These are phyloP conservation scores for Malassezia yamatoensis DNA, from an alignment of 1,284 basidiomycete genomes.

Conservation along the genomic window DNA sequence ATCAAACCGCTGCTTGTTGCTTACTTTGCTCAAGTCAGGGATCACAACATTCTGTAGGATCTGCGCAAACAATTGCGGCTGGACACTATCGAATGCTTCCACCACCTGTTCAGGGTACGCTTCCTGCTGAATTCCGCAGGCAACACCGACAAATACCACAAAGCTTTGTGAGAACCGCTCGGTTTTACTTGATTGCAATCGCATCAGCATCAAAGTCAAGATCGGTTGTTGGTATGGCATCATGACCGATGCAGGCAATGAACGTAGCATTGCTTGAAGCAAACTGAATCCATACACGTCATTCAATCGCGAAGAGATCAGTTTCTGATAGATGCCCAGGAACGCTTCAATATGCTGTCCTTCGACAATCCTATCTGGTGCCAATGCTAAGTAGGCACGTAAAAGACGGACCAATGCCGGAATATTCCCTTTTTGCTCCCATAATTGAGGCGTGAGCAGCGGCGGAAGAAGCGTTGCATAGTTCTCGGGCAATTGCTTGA, in stretches of 20 bases:
- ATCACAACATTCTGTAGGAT: slow-evolving; percentile 69
- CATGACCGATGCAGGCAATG: slow-evolving; percentile 66
- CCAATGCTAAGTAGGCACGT: slow-evolving; percentile 70
- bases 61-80: slow-evolving; percentile 74
- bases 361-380: slow-evolving; percentile 61
- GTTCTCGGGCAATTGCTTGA: slow-evolving; percentile 57
- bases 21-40: slow-evolving; percentile 69
- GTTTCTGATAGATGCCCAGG: slow-evolving; percentile 80
- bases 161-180: slow-evolving; percentile 78
- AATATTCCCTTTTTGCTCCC: slow-evolving; percentile 92
- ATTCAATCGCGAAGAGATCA: slow-evolving; percentile 78
- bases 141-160: slow-evolving; percentile 65
- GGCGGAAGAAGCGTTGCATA: slow-evolving; percentile 73
- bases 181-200: slow-evolving; percentile 80
- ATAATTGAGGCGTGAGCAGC: slow-evolving; percentile 72
- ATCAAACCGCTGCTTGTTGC: slow-evolving; percentile 70
- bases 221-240: slow-evolving; percentile 64
- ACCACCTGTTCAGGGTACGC: slow-evolving; percentile 71
- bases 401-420: slow-evolving; percentile 83
- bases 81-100: slow-evolving; percentile 67
- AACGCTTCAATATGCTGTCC: slow-evolving; percentile 67
- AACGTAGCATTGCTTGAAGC: slow-evolving; percentile 64
- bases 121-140: slow-evolving; percentile 63
- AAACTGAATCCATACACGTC: slow-evolving; percentile 86
- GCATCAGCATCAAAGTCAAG: slow-evolving; percentile 68